phyloP scores from a whole-genome alignment of 495 filamentous ascomycete genomes.

The Aspergillus biplanus region DNA sequence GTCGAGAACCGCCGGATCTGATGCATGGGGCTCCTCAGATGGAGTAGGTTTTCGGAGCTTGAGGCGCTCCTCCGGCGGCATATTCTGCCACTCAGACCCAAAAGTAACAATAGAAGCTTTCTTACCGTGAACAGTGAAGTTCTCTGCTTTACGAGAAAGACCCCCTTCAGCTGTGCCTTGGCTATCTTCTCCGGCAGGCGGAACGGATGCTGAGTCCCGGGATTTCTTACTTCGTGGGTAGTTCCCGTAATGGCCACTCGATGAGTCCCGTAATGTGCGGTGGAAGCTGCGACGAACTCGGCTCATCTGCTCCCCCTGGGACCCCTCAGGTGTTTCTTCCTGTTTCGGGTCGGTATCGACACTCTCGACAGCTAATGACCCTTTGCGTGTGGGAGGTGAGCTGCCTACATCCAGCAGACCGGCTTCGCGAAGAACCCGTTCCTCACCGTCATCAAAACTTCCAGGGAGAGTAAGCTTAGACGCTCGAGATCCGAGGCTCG shows the following conservation, averaged over 20 bases:
- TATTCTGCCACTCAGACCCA: constrained; percentile 84
- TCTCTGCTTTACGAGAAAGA: constrained; percentile 76
- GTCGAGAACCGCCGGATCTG: constrained; percentile 40
- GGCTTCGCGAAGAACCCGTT: constrained; percentile 52
- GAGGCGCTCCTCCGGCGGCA: constrained; percentile 77
- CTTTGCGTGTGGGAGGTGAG: constrained; percentile 38
- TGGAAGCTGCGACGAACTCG: constrained; percentile 88
- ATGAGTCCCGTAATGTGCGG: constrained; percentile 85
- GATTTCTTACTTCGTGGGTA: constrained; percentile 76
- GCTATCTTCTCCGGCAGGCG: constrained; percentile 62
- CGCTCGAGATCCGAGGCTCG: constrained; percentile 40
- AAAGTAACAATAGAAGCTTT: constrained; percentile 96
- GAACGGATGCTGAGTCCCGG: constrained; percentile 68
- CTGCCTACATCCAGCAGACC: constrained; percentile 50
- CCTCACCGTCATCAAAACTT: constrained; percentile 51
- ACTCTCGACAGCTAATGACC: constrained; percentile 39
- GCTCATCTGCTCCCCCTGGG: constrained; percentile 41
- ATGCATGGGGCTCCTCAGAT: constrained; percentile 47
- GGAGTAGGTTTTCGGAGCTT: constrained; percentile 57
- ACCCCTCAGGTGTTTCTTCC: constrained; percentile 39
- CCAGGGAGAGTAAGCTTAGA: constrained; percentile 44
- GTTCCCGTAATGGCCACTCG: constrained; percentile 62
- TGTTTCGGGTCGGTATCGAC: constrained; percentile 41
- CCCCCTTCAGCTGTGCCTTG: constrained; percentile 52
- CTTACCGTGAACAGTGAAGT: constrained; percentile 96